phyloP scores from a whole-genome alignment of 2,329 filamentous ascomycete genomes.

The Colletotrichum lindemuthianum region DNA sequence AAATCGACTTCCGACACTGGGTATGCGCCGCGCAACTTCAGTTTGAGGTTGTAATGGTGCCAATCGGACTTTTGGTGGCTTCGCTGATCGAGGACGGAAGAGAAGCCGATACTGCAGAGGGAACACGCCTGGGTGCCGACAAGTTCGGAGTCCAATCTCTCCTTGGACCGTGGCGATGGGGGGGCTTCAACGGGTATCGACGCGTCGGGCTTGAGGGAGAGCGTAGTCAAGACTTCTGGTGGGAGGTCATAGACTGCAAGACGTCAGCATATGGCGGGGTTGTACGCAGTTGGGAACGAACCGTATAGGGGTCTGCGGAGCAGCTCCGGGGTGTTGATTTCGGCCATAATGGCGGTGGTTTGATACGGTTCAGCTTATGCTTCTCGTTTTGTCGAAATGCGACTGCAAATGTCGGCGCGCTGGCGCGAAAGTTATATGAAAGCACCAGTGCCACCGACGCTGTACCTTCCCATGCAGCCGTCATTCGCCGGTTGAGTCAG shows the following conservation, averaged over 20 bases:
- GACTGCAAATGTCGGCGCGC: too few relatives aligned
- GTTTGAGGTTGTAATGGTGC: conserved; percentile 94
- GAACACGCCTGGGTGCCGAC: conserved; percentile 80
- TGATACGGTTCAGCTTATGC: background rate
- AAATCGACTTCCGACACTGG: conserved; percentile 85
- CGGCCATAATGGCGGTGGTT: conserved; percentile 45
- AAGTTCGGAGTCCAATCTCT: conserved; percentile 46
- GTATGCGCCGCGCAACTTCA: conserved; percentile 79
- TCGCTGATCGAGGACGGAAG: conserved; percentile 81
- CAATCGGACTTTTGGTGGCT: conserved; percentile 89
- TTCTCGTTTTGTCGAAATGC: too few relatives aligned
- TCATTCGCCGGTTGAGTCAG: conserved; percentile 23
- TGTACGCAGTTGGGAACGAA: conserved; percentile 39
- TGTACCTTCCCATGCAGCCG: too few relatives aligned
- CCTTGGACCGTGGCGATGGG: conserved; percentile 34
- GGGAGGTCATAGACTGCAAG: conserved; percentile 83
- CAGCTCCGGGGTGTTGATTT: conserved; percentile 54
- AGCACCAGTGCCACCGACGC: too few relatives aligned
- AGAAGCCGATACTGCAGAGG: conserved; percentile 79
- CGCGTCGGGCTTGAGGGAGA: conserved; percentile 59
- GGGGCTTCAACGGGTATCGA: conserved; percentile 39
- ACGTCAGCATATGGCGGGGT: conserved; percentile 37
- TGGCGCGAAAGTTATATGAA: too few relatives aligned
- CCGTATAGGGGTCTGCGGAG: conserved; percentile 63
- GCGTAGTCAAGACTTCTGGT: conserved; percentile 73